These are phyloP conservation scores for Nothophoma quercina DNA, from an alignment of 2,329 filamentous ascomycete genomes.

Conservation along the genomic window DNA sequence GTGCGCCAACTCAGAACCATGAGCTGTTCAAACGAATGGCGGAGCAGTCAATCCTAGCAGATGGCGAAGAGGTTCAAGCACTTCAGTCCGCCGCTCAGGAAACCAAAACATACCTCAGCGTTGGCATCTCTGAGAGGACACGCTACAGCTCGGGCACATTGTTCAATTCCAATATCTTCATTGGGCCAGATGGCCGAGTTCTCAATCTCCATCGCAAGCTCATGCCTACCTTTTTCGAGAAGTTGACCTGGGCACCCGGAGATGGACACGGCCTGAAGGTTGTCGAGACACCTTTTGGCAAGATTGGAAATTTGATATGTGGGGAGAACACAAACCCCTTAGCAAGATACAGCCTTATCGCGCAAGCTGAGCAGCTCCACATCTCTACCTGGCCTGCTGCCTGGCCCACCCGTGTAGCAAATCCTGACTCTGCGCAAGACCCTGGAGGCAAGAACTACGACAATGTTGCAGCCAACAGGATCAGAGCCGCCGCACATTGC, in stretches of 20 bases:
- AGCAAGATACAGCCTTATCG: conserved; percentile 61
- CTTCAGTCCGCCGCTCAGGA: conserved; percentile 47
- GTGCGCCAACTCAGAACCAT: conserved; percentile 60
- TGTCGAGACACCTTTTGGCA: conserved; percentile 55
- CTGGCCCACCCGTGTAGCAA: conserved; percentile 58
- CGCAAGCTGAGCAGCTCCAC: conserved; percentile 64
- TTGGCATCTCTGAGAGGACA: conserved; percentile 61
- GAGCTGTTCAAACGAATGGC: conserved; percentile 57
- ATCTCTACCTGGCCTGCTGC: conserved; percentile 64
- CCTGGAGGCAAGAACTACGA: conserved; percentile 55
- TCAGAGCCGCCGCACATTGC: conserved; percentile 62
- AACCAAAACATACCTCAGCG: conserved; percentile 52
- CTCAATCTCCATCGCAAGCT: conserved; percentile 63
- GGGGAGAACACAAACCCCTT: conserved; percentile 67
- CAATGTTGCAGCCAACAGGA: conserved; percentile 62
- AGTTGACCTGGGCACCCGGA: conserved; percentile 62
- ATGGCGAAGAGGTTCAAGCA: conserved; percentile 55
- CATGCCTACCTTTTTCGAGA: conserved; percentile 65
- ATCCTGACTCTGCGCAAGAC: conserved; percentile 3
- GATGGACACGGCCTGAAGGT: conserved; percentile 61
- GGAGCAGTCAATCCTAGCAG: conserved; percentile 54
- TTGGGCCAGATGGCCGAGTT: conserved; percentile 55
- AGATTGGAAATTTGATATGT: conserved; percentile 61
- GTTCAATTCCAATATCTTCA: conserved; percentile 62
- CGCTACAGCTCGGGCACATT: conserved; percentile 56